Conservation (phyloP, 352 stramenopile species). For the Pythium biforme region DNA sequence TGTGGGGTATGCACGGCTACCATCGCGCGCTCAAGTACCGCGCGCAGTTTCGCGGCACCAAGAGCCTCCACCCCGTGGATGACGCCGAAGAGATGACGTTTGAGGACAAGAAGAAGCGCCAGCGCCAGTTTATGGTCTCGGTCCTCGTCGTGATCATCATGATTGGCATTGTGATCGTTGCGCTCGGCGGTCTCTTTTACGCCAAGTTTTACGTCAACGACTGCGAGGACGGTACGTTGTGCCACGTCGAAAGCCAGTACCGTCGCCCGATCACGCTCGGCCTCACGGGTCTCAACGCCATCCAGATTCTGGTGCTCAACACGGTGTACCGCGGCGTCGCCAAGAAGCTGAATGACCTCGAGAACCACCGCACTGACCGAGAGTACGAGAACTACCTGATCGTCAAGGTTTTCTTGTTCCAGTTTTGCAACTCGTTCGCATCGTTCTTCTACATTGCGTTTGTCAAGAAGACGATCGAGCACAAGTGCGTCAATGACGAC, state of each 20-base stretch:
- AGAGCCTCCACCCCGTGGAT: slow-evolving; percentile 66
- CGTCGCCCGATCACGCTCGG: slow-evolving; percentile 41
- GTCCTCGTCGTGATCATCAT: slow-evolving; percentile 70
- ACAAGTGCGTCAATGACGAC: slow-evolving; percentile 69
- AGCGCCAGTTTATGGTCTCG: slow-evolving; percentile 54
- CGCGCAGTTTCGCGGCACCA: slow-evolving; percentile 82
- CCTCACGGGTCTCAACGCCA: slow-evolving; percentile 64
- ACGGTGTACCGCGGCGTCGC: slow-evolving; percentile 90
- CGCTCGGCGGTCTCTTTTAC: slow-evolving; percentile 66
- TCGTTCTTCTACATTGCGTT: slow-evolving; percentile 96
- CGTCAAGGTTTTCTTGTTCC: slow-evolving; percentile 98
- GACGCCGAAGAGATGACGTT: slow-evolving; percentile 66
- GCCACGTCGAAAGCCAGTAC: slow-evolving; percentile 38
- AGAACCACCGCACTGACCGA: slow-evolving; percentile 91
- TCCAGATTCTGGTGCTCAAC: slow-evolving; percentile 95
- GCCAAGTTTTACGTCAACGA: slow-evolving; percentile 77
- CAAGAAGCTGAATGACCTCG: slow-evolving; percentile 91
- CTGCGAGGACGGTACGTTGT: slow-evolving; percentile 25
- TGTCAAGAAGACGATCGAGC: slow-evolving; percentile 46
- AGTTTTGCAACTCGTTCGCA: slow-evolving; percentile 98
- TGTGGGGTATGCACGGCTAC: slow-evolving; percentile 82
- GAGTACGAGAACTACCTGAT: slow-evolving; percentile 93
- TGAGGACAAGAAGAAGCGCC: slow-evolving; percentile 56
- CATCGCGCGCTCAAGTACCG: slow-evolving; percentile 73
- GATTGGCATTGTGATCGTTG: slow-evolving; percentile 69